A percentile compares a stretch with the other conserved stretches of the same genome.
These are phyloP conservation scores for Alnus rubra DNA, from an alignment of 306 rosid genomes.

Conservation along the genomic window DNA sequence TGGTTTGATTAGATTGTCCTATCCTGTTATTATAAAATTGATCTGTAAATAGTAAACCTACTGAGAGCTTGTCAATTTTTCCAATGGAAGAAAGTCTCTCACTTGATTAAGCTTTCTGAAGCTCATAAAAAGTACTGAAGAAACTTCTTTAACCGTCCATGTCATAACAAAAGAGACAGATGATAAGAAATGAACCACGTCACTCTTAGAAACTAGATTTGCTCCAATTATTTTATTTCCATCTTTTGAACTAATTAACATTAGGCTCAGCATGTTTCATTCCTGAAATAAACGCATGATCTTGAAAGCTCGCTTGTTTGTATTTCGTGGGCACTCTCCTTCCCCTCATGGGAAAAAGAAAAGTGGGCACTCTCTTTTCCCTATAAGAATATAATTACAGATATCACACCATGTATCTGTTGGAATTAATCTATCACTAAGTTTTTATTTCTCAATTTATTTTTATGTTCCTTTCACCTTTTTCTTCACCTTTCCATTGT, in stretches of 20 bases:
- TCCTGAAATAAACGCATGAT: neutral
- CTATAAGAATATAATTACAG: too few relatives aligned
- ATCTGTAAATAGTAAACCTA: neutral
- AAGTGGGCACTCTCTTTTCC: too few relatives aligned
- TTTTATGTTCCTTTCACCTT: constrained; percentile 11
- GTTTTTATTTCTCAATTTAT: neutral
- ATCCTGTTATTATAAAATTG: neutral
- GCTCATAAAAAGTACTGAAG: neutral
- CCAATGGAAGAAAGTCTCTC: neutral
- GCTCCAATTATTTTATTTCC: neutral
- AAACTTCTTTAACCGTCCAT: neutral
- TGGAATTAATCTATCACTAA: constrained; percentile 20
- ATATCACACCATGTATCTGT: neutral
- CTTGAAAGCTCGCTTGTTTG: neutral
- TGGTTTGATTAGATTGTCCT: neutral
- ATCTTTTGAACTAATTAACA: neutral
- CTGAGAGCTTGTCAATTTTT: neutral
- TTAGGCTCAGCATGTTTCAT: neutral
- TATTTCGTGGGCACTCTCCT: neutral
- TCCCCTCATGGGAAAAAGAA: neutral
- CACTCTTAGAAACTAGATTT: constrained; percentile 2
- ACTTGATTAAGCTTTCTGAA: neutral
- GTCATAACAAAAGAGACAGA: neutral
- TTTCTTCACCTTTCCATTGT: constrained; percentile 8
- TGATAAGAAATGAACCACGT: neutral